phyloP scores from a whole-genome alignment of 352 stramenopile species.

The Phytopythium chamaehyphon region DNA sequence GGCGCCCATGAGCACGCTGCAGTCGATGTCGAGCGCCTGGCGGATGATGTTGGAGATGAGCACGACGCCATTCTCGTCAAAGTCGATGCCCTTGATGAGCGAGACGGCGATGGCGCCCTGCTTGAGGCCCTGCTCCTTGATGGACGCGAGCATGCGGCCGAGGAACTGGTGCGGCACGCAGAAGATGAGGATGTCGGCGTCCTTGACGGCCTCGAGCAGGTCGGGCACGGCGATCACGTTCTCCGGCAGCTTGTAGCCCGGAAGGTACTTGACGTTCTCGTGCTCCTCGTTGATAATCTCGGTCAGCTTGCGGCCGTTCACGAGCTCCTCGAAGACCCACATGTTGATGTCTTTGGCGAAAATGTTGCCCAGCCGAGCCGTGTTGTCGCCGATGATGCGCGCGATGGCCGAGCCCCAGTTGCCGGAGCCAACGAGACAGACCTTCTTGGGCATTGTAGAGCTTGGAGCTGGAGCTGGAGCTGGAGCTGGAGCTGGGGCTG shows the following conservation, averaged over 20 bases:
- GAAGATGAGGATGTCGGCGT: conserved; percentile 95
- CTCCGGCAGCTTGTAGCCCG: conserved; percentile 87
- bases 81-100: conserved; percentile 91
- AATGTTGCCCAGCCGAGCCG: conserved; percentile 32
- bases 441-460: conserved; percentile 47
- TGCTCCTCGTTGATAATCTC: conserved; percentile 96
- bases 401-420: conserved; percentile 85
- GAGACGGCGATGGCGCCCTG: conserved; percentile 78
- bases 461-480: neutral
- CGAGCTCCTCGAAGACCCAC: conserved; percentile 96
- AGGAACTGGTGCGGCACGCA: conserved; percentile 97
- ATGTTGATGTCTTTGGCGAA: conserved; percentile 94
- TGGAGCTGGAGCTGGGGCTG: conserved; percentile 6
- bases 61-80: conserved; percentile 77
- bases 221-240: conserved; percentile 94
- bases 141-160: conserved; percentile 83
- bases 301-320: conserved; percentile 88
- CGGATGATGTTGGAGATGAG: conserved; percentile 89
- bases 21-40: conserved; percentile 81
- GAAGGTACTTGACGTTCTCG: conserved; percentile 96
- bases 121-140: conserved; percentile 77
- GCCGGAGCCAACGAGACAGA: conserved; percentile 74
- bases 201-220: conserved; percentile 84
- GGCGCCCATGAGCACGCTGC: conserved; percentile 95
- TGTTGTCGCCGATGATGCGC: conserved; percentile 82